Base-by-base conservation (phyloP, 306 rosid species). In the Quercus agrifolia region DNA sequence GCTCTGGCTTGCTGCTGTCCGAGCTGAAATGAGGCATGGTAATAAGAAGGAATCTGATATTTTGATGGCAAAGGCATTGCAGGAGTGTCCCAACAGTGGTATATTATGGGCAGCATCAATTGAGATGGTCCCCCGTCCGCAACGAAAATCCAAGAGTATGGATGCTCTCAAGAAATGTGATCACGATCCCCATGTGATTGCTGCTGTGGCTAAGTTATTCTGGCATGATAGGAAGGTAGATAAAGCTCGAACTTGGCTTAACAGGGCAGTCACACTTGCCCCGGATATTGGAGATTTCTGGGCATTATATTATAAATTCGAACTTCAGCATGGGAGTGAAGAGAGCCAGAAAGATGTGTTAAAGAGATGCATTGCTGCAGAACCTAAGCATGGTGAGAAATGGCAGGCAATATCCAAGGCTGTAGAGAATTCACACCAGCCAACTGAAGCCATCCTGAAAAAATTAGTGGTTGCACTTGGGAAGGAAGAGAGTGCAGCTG, bases 121-220 rank as follows among this genome's bases (percentile, higher is more conserved):
- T 78, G 96, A 94, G 85, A 90, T 94, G 98, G 98, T 85, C 73
- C 98, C 98, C 9, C 97, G 95, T 63, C 98, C 98, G 4, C 98
- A 94, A 75, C 84, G 97, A 13, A 94, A 88, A 85, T 92, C 89
- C 19, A 94, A 90, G 87, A 94, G 97, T 74, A 86, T 80, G 90
- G 98, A 94, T 87, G 97, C 98, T 69, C 88, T 91, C 33, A 92
- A 91, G 88, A 94, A 94, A 88, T 91, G 92, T 75, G 98, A 94
- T 80, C 97, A 92, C 35, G 98, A 92, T 82, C 92, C 98, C 44
- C 92, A 92, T 74, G 94, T 94, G 70, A 88, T 89, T 71, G 96
- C 94, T 59, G 92, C 97, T 44, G 97, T 90, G 83, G 96, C 97
- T 15, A 94, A 90, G 85, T 76, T 94, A 74, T 92, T 94, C 80